phyloP scores from a whole-genome alignment of 345 rosid species.

The Eucalyptus tenuipes region DNA sequence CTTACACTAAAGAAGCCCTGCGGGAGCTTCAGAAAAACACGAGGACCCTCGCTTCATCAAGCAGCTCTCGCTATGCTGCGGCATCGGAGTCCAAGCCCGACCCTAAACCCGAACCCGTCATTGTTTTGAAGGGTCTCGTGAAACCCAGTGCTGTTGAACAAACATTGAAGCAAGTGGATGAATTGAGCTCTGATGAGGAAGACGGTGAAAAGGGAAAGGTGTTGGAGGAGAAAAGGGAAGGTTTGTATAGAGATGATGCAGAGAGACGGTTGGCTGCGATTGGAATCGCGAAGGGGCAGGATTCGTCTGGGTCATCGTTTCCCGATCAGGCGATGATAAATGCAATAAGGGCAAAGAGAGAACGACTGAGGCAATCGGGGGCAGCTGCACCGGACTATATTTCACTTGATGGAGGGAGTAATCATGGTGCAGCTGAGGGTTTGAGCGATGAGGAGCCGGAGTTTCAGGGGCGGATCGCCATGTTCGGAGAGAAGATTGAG shows the following conservation, averaged over 20 bases:
- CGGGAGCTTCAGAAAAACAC: constrained; percentile 55
- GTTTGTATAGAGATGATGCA: neutral
- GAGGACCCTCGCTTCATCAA: constrained; percentile 46
- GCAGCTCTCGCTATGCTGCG: constrained; percentile 18
- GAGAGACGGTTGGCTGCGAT: constrained; percentile 4
- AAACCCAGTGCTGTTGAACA: neutral
- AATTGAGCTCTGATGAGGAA: constrained; percentile 15
- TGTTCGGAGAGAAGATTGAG: constrained; percentile 31
- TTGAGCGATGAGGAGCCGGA: constrained; percentile 80
- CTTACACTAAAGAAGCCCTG: constrained; percentile 79
- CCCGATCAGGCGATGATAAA: constrained; percentile 47
- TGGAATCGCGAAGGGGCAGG: constrained; percentile 12
- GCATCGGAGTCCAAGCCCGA: constrained; percentile 25
- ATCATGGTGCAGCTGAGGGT: constrained; percentile 32
- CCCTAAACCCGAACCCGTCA: neutral
- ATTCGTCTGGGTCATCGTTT: neutral
- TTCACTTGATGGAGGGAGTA: constrained; percentile 46
- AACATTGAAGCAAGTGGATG: neutral
- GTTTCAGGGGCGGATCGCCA: constrained; percentile 41
- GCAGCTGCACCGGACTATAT: constrained; percentile 65
- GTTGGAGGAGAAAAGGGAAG: neutral
- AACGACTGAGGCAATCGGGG: constrained; percentile 47
- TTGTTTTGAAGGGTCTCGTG: constrained; percentile 4
- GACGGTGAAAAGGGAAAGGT: neutral
- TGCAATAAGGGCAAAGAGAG: constrained; percentile 62